Base-by-base conservation (phyloP, 2,329 filamentous ascomycete genomes). In the Colletotrichum siamense region DNA sequence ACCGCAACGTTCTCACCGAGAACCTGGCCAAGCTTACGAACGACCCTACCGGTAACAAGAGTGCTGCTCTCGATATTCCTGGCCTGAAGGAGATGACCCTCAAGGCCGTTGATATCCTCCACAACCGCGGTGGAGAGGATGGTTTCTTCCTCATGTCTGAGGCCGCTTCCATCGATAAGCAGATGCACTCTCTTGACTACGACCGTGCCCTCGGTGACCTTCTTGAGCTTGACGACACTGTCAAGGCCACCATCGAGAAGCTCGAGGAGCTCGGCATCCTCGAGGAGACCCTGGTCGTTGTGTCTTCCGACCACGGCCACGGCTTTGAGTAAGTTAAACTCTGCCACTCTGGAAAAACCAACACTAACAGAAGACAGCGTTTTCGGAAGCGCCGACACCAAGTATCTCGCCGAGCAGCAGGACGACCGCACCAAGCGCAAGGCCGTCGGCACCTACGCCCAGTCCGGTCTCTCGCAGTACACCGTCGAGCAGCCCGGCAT, bases 101-200 rank as follows among this genome's bases (percentile, higher is more conserved):
- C 80, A 98, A 98, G 88, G 95, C 95, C 28, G 91, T 97, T 66
- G 94, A 96, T 75, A 92, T 96, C 69, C 91, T 97, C n/a, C 86
- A 94, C 83, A 88, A 88, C 52, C 89, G 91, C 75, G 92, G 92
- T 32, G 90, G 90, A 39, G 89, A 94, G 74, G 90, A 94, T 76
- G 95, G 95, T 8, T 98, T 94, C 90, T 95, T 97, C 89, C 89
- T 98, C 81, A 97, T 98, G 95, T 92, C 93, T 15, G 95, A 98
- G 84, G 95, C 94, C 30, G 95, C 95, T 18, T 95, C 92, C 3
- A 94, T 98, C 79, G 95, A 97, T 86, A 98, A 98, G 89, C 94
- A 95, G 89, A 97, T 98, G 95, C 95, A 98, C 86, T 84, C 88
- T 3, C 90, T 97, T 24, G 95, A 97, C 86, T 97, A 97, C 83